These are phyloP conservation scores for Dipodascus geniculatus DNA, from an alignment of 805 yeast genomes.

Conservation along the genomic window DNA sequence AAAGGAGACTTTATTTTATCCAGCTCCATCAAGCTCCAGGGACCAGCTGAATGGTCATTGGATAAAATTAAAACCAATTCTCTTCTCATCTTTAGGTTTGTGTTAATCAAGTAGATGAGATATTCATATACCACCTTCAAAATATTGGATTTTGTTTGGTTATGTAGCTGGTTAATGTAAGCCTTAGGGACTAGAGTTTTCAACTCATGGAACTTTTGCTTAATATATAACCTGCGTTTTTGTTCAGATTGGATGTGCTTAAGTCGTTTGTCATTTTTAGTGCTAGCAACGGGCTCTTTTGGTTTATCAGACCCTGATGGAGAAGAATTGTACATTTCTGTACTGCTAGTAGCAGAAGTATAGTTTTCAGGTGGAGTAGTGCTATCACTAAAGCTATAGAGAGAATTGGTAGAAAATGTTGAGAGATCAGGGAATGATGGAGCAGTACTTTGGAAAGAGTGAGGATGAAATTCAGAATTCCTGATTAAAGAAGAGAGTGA, in stretches of 20 bases:
- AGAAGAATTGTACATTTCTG: not conserved
- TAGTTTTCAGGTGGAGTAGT: not conserved
- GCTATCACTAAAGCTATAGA: not conserved
- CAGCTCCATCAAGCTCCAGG: not conserved
- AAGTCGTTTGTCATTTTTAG: constrained; percentile 27
- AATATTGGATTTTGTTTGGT: constrained; percentile 20
- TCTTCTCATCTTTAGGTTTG: constrained; percentile 19
- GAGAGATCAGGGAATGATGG: not conserved
- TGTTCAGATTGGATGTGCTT: constrained; percentile 31
- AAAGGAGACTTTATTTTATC: not conserved
- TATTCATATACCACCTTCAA: constrained; percentile 19
- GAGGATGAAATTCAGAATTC: not conserved
- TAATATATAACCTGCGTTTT: constrained; percentile 29
- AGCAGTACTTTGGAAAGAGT: not conserved
- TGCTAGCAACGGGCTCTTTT: not conserved
- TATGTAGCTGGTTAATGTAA: constrained; percentile 4
- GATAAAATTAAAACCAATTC: constrained; percentile 7
- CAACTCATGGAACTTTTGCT: constrained; percentile 27
- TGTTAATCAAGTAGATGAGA: constrained; percentile 14
- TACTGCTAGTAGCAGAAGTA: not conserved
- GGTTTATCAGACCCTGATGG: not conserved
- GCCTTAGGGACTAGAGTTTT: constrained; percentile 26
- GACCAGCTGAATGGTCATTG: not conserved
- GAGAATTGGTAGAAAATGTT: not conserved
- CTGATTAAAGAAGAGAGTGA: not conserved